Conservation (phyloP, 345 rosid species). For the Psidium friedrichsthalianum region DNA sequence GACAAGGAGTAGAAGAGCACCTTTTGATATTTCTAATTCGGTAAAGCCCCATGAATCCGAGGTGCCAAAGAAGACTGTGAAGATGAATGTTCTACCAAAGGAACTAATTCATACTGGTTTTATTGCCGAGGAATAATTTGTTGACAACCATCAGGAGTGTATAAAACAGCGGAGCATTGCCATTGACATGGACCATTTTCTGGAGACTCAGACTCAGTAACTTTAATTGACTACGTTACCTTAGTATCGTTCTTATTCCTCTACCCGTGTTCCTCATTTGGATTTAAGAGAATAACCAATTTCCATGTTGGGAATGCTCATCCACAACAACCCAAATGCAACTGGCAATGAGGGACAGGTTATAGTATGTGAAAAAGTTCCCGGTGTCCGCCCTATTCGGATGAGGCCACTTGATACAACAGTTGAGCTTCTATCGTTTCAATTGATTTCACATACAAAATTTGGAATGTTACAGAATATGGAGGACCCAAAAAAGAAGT, state of each 20-base stretch:
- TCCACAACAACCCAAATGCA: neutral
- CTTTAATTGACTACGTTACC: neutral
- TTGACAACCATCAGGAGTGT: too few species aligned
- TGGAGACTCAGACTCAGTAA: too few species aligned
- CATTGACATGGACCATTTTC: too few species aligned
- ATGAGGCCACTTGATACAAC: neutral
- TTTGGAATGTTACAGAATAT: neutral
- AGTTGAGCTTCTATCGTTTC: neutral
- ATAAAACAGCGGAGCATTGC: too few species aligned
- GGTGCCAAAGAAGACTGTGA: too few species aligned
- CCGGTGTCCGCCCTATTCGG: neutral
- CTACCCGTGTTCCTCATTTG: neutral
- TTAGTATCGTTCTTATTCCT: neutral
- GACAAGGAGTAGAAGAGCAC: too few species aligned
- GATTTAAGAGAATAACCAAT: neutral
- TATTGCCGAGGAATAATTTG: too few species aligned
- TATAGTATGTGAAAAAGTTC: neutral
- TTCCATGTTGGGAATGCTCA: neutral
- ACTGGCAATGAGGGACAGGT: neutral
- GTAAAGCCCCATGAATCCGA: too few species aligned
- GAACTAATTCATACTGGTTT: too few species aligned
- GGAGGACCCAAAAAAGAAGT: neutral
- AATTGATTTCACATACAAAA: neutral
- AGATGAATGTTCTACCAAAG: too few species aligned
- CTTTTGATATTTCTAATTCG: too few species aligned